phyloP scores from a whole-genome alignment of 129 eudicot genomes.

The Erigeron canadensis region DNA sequence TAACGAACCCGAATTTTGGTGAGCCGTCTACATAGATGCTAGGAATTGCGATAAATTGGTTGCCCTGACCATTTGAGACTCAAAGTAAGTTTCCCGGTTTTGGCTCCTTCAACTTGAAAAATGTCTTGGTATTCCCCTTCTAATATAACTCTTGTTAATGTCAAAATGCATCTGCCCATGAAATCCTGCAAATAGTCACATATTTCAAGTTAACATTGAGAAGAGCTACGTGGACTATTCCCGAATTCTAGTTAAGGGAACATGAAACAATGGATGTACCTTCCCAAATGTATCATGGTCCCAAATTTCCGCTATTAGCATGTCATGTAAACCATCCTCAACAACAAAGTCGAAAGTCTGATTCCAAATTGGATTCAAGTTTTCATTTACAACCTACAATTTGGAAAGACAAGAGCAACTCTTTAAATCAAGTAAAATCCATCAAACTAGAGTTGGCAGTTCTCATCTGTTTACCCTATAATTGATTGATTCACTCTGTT shows the following conservation, averaged over 20 bases:
- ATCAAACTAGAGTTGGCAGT: not conserved
- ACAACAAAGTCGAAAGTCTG: constrained; percentile 96
- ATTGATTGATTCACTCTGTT: not conserved
- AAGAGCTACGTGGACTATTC: not conserved
- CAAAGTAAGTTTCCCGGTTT: constrained; percentile 72
- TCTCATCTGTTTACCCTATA: not conserved
- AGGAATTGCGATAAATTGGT: constrained; percentile 58
- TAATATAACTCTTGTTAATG: constrained; percentile 83
- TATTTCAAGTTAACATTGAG: constrained; percentile 9
- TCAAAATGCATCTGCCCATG: constrained; percentile 93
- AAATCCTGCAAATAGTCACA: constrained; percentile 52
- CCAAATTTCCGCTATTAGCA: constrained; percentile 89
- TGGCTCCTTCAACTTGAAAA: constrained; percentile 69
- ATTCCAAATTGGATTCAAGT: constrained; percentile 92
- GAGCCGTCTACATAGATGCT: constrained; percentile 12
- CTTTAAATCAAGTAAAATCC: not conserved
- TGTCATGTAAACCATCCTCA: constrained; percentile 95
- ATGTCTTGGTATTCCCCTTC: constrained; percentile 87
- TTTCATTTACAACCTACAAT: constrained; percentile 75
- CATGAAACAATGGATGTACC: constrained; percentile 40
- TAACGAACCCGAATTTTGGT: not conserved
- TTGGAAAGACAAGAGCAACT: not conserved
- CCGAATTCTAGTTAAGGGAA: not conserved
- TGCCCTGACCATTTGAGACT: constrained; percentile 83
- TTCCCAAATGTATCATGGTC: constrained; percentile 98